Evolutionary conservation across 139 green algal genomes (phyloP), one percentile per base, ranked within the genome.

Genomic region (Chlorella sorokiniana): DNA sequence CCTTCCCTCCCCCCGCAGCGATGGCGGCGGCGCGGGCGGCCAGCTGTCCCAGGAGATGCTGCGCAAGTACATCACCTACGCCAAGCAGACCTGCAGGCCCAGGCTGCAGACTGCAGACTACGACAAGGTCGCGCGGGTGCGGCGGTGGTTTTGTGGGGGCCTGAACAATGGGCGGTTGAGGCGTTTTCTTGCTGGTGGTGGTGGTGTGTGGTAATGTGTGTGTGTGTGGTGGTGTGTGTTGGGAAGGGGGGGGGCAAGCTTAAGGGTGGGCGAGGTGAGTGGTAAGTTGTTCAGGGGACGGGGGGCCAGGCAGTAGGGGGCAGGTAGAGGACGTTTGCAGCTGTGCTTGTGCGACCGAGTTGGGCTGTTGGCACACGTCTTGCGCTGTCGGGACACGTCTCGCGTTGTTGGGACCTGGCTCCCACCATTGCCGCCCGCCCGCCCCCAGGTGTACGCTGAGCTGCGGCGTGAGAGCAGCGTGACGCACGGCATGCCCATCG

Each of bases 41-140:
- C 84, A 94, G 29, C 85, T 98, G 27, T 69, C 85, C 25, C 96
- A 99, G 86, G 92, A 97, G 18, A 79, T 96, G 88, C 92, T 99
- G 82, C 88, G 91, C 63, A 99, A 99, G 92, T 99, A 99, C 91
- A 93, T 99, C 68, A 94, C 94, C 2, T 99, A 96, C 81, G 95
- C 97, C 35, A 97, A 98, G 91, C 88, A 95, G 86, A 88, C 94
- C 81, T 89, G 91, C 70, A 84, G 69, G 33, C 93, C 92, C 51
- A 93, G 89, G 72, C 89, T 98, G 72, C 84, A 91, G 10, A 68
- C 86, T 31, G 79, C 74, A 6, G 91, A 97, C 69, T 81, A 90
- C 52, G 89, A 96, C 73, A 97, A 95, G 83, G 93, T 98, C 40
- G 86, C 91, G 8, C 70, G 88, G 69, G 91, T 95, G 67, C 10